Percentiles rank a stretch among this genome's conserved stretches.
Evolutionary conservation across 139 green algal species (phyloP).

Genomic region (Deuterostichococcus epilithicus): DNA sequence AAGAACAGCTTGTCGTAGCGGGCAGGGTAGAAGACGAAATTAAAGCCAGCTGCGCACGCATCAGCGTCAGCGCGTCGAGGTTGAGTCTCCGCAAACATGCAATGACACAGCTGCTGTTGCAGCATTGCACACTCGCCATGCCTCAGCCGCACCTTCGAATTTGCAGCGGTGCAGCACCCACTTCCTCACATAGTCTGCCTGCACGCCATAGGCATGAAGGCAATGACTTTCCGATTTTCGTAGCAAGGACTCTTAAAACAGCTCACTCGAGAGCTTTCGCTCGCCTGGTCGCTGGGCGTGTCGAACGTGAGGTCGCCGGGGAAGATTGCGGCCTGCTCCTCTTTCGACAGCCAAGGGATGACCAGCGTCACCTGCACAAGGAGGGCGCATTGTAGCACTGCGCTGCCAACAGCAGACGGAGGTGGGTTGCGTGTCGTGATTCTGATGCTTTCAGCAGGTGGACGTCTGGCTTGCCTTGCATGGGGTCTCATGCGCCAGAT

Average conservation of each 20-base stretch:
- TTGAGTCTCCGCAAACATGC: too few species aligned
- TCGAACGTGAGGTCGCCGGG: slow-evolving; percentile 83
- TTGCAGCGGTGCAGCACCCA: slow-evolving; percentile 75
- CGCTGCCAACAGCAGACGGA: too few species aligned
- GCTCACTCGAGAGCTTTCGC: too few species aligned
- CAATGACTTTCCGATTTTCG: too few species aligned
- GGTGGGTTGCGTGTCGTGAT: too few species aligned
- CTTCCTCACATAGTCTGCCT: slow-evolving; percentile 68
- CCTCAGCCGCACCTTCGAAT: too few species aligned
- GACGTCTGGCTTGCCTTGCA: not conserved
- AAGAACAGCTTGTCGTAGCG: slow-evolving; percentile 81
- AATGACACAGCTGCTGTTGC: not conserved
- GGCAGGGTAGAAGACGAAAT: slow-evolving; percentile 74
- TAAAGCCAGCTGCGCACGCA: not conserved
- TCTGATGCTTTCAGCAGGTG: too few species aligned
- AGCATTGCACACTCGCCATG: too few species aligned
- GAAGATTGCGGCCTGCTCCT: slow-evolving; percentile 88
- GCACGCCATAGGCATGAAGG: slow-evolving; percentile 23
- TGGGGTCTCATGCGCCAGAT: not conserved
- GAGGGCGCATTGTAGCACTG: not conserved
- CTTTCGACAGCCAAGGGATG: slow-evolving; percentile 84
- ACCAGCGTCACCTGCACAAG: slow-evolving; percentile 60
- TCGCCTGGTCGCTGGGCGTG: slow-evolving; percentile 66
- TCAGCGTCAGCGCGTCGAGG: too few species aligned
- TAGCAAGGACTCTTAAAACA: too few species aligned